A percentile compares a stretch with the other conserved stretches of the same genome.
Conservation (phyloP, 148 eudicot species). For the Beta vulgaris region DNA sequence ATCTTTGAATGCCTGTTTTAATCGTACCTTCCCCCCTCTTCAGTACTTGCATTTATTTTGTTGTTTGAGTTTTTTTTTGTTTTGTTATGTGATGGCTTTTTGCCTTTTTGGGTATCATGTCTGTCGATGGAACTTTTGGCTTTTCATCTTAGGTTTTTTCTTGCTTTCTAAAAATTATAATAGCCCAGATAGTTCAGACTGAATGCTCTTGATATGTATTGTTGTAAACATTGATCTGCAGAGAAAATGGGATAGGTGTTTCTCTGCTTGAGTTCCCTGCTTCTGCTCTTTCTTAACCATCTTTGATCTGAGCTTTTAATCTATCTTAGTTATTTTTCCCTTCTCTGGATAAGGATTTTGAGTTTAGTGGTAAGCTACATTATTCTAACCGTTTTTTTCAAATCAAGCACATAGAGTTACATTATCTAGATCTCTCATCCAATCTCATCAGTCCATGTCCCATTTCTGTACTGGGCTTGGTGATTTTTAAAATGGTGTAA, state of each 20-base stretch:
- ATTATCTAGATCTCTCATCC: too few species aligned
- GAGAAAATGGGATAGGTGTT: too few species aligned
- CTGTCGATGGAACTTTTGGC: neutral
- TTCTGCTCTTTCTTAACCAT: neutral
- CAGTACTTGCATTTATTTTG: neutral
- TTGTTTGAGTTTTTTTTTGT: too few species aligned
- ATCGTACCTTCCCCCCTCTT: neutral
- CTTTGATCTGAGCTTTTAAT: neutral
- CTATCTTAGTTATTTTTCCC: neutral
- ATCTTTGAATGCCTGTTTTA: neutral
- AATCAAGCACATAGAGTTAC: too few species aligned
- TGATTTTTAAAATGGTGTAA: neutral
- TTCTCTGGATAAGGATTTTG: neutral
- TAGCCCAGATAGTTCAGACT: neutral
- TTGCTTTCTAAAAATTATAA: neutral
- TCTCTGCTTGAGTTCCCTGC: too few species aligned
- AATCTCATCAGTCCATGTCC: too few species aligned
- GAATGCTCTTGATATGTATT: too few species aligned
- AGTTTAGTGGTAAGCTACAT: neutral
- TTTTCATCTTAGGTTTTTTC: neutral
- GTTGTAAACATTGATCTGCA: too few species aligned
- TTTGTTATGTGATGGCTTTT: neutral
- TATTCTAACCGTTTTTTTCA: neutral
- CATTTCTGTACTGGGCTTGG: too few species aligned
- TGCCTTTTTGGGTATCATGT: neutral